Evolutionary conservation across 2,329 filamentous ascomycete species (phyloP).

Genomic region (Fusarium euwallaceae): DNA sequence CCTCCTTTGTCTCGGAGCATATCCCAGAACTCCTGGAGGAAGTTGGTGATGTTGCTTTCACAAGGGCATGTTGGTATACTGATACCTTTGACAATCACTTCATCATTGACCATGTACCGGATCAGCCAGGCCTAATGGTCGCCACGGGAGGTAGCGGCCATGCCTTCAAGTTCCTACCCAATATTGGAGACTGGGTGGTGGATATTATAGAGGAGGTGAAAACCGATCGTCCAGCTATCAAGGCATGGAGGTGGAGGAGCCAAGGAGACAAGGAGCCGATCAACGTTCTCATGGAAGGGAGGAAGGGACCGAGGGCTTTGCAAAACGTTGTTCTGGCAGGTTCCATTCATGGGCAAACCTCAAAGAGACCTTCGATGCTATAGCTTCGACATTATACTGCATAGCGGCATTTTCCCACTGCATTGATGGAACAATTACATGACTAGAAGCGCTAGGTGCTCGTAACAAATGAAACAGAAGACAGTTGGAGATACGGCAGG

Average conservation of each 20-base stretch:
- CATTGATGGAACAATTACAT: not conserved
- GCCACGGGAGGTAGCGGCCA: conserved; percentile 26
- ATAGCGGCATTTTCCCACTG: not conserved
- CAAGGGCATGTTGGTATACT: conserved; percentile 62
- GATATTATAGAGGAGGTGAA: conserved; percentile 16
- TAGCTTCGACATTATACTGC: not conserved
- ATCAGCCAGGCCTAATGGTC: conserved; percentile 16
- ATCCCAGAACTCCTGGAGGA: conserved; percentile 56
- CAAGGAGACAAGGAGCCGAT: not conserved
- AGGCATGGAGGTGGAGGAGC: not conserved
- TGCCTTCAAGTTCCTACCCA: conserved; percentile 44
- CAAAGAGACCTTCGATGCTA: not conserved
- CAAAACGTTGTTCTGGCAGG: not conserved
- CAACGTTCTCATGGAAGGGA: not conserved
- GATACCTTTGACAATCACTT: conserved; percentile 36
- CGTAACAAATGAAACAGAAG: no score
- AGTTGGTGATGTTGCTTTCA: conserved; percentile 49
- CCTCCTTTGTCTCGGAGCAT: conserved; percentile 53
- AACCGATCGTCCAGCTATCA: not conserved
- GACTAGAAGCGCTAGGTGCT: not conserved
- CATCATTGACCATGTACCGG: conserved; percentile 23
- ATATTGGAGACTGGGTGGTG: conserved; percentile 19
- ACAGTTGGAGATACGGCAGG: no score
- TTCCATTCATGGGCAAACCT: not conserved
- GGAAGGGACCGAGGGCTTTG: not conserved